A percentile compares a stretch with the other conserved stretches of the same genome.
These are phyloP conservation scores for Termitomyces sp. DNA, from an alignment of 768 basidiomycete genomes.

Conservation along the genomic window DNA sequence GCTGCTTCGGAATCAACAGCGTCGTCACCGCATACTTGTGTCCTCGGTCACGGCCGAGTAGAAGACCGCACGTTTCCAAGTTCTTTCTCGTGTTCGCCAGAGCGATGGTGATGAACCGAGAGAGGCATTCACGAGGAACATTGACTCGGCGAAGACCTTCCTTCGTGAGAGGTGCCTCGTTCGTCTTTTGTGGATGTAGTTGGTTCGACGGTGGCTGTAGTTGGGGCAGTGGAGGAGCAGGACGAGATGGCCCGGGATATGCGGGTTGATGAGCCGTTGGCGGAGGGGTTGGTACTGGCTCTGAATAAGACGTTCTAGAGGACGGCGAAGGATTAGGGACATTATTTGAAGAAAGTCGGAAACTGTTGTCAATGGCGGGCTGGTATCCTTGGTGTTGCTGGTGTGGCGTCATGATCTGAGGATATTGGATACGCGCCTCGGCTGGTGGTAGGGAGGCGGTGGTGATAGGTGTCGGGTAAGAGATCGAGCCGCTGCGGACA, in stretches of 20 bases:
- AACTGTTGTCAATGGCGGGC: conserved; percentile 46
- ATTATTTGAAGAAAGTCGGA: background rate
- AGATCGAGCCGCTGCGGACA: conserved; percentile 6
- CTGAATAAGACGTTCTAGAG: background rate
- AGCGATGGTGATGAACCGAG: conserved; percentile 73
- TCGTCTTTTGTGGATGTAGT: background rate
- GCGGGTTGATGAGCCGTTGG: conserved; percentile 3
- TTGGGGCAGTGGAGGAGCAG: conserved; percentile 19
- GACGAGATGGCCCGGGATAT: conserved; percentile 20
- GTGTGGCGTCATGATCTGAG: conserved; percentile 74
- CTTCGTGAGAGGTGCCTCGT: conserved; percentile 31
- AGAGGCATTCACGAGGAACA: conserved; percentile 70
- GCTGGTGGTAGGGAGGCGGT: conserved; percentile 67
- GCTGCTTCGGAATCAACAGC: conserved; percentile 84
- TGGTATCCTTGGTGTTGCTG: conserved; percentile 75
- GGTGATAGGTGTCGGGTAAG: conserved; percentile 56
- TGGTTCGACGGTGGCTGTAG: conserved; percentile 9
- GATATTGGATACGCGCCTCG: conserved; percentile 49
- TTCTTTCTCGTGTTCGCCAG: conserved; percentile 73
- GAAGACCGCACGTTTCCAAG: conserved; percentile 81
- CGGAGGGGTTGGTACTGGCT: conserved; percentile 13
- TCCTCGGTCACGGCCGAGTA: conserved; percentile 79
- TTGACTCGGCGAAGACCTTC: conserved; percentile 37
- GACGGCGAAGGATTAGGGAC: background rate
- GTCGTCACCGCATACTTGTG: conserved; percentile 39